phyloP scores from a whole-genome alignment of 345 rosid genomes.

The Melaleuca alternifolia region DNA sequence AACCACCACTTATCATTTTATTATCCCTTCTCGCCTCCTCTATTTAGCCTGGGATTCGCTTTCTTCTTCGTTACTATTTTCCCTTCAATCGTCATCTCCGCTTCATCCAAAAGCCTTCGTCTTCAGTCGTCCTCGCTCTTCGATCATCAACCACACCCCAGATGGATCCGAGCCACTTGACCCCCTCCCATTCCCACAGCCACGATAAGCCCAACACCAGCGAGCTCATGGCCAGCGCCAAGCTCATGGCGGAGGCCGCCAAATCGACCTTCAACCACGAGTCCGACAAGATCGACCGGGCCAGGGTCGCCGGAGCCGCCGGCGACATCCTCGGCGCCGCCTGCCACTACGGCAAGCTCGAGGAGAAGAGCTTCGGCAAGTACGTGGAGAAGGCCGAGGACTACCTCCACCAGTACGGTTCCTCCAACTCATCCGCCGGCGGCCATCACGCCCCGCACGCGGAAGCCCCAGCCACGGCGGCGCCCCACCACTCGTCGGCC shows the following conservation, averaged over 20 bases:
- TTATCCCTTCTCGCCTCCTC: neutral
- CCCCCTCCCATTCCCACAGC: neutral
- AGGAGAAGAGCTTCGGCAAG: conserved; percentile 45
- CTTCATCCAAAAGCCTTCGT: neutral
- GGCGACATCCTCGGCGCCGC: conserved; percentile 57
- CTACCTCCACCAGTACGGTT: conserved; percentile 44
- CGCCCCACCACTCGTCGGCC: neutral
- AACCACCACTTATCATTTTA: neutral
- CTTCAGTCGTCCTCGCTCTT: neutral
- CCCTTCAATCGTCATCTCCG: neutral
- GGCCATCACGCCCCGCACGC: neutral
- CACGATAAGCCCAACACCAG: neutral
- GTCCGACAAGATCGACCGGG: conserved; percentile 40
- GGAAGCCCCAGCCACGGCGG: neutral
- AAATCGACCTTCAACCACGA: conserved; percentile 27
- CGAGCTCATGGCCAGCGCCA: conserved; percentile 60
- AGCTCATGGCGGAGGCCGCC: conserved; percentile 55
- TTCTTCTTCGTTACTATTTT: neutral
- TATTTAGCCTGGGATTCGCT: neutral
- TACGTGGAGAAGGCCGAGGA: conserved; percentile 63
- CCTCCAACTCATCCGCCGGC: conserved; percentile 20
- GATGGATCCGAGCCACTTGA: neutral
- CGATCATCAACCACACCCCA: neutral
- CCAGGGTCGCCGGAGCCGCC: conserved; percentile 44
- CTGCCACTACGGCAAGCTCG: conserved; percentile 55